These are phyloP conservation scores for Acorus gramineus DNA, from an alignment of 106 monocot species.

Conservation along the genomic window DNA sequence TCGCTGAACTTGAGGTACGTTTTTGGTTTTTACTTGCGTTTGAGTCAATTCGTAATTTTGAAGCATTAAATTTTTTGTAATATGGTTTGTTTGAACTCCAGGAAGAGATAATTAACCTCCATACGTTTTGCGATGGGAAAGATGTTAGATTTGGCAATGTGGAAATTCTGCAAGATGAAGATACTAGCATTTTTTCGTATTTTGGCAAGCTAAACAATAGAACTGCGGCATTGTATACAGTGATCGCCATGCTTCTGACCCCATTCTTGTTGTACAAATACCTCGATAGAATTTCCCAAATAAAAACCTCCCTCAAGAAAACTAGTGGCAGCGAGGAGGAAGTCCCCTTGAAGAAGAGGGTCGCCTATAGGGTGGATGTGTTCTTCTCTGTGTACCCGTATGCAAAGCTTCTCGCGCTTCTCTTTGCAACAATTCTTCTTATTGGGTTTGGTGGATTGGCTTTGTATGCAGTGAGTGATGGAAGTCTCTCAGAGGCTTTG, in stretches of 20 bases:
- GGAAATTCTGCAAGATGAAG: slow-evolving; percentile 15
- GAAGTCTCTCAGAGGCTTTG: slow-evolving; percentile 56
- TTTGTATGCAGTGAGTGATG: slow-evolving; percentile 55
- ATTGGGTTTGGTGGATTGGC: slow-evolving; percentile 78
- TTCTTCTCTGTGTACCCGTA: slow-evolving; percentile 88
- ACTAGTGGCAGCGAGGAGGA: slow-evolving; percentile 45
- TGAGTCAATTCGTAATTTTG: neutral
- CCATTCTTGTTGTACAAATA: slow-evolving; percentile 52
- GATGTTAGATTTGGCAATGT: neutral
- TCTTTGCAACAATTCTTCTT: slow-evolving; percentile 68
- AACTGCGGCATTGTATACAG: slow-evolving; percentile 34
- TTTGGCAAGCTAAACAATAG: slow-evolving; percentile 26
- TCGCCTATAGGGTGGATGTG: slow-evolving; percentile 87
- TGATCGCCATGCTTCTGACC: slow-evolving; percentile 30
- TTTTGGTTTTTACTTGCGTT: neutral
- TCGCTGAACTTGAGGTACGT: slow-evolving; percentile 13
- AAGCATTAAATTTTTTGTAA: neutral
- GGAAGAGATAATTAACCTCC: slow-evolving; percentile 46
- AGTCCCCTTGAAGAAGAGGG: slow-evolving; percentile 80
- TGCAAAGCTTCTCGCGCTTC: slow-evolving; percentile 88
- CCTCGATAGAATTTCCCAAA: slow-evolving; percentile 31
- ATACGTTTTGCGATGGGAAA: slow-evolving; percentile 18
- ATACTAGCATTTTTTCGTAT: slow-evolving; percentile 6
- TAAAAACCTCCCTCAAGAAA: slow-evolving; percentile 14
- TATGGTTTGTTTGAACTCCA: slow-evolving; percentile 15